Base-by-base conservation (phyloP, 352 stramenopile genomes). In the Phytopythium cucurbitacearum region DNA sequence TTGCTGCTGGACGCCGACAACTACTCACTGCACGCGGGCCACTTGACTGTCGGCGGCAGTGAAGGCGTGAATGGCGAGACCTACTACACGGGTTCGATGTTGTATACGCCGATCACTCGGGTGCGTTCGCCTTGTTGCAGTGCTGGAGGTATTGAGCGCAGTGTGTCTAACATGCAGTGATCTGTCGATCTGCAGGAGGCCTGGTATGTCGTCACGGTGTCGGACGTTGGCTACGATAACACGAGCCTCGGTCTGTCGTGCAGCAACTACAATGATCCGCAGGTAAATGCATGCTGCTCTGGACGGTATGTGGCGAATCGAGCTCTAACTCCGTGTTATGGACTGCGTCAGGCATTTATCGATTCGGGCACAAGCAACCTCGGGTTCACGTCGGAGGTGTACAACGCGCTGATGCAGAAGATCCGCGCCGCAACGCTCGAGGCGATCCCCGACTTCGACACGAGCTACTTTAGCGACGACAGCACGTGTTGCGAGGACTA, bases 331-430 rank as follows among this genome's bases (percentile, higher is more conserved):
- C 21, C 21, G 21, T 28, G 21, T 28, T 28, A 11, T 35, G 7
- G 21, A 28, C 21, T 28, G 21, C 21, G 21, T 28, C 62, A 93
- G 63, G 77, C 84, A 8, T 92, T 94, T 49, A 58, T 94, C 9
- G 84, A 94, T 54, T 91, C 81, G 3, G 84, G 84, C 8, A 91
- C 84, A 6, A 94, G 81, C 57, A 94, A 94, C 53, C 64, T 94
- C 43, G 73, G 80, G 15, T 87, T 94, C 56, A 79, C 84, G 8
- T 73, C 81, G 0, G 64, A 77, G 38, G 72, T 92, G 13, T 94
- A 94, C 59, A 87, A 86, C 34, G 69, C 81, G 5, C 65, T 94
- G 1, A 85, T 94, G 70, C 51, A 64, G 16, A 66, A 79, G 58
- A 89, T 94, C 59, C 66, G 75, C 43, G 44, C 69, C 2, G 80